A percentile compares a stretch with the other conserved stretches of the same genome.
Conservation (phyloP, 257 asterid species). For the Gynochthodes officinalis region DNA sequence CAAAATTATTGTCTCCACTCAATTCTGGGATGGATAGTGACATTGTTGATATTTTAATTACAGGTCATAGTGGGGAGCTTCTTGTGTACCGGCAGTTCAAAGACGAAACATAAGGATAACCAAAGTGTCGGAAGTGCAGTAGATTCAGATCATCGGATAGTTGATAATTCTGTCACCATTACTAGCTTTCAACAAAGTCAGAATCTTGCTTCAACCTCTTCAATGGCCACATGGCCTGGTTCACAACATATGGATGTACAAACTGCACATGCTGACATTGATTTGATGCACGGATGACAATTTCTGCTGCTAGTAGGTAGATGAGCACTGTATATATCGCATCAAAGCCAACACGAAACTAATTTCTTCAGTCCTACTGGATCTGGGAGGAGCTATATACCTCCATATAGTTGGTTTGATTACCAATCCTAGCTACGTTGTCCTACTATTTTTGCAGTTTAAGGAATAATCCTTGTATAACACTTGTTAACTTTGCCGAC, state of each 20-base stretch:
- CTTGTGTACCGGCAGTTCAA: slow-evolving; percentile 36
- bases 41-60: not conserved
- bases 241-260: slow-evolving; percentile 37
- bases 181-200: slow-evolving; percentile 45
- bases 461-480: slow-evolving; percentile 17
- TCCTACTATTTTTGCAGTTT: slow-evolving; percentile 22
- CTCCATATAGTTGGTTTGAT: slow-evolving; percentile 5
- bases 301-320: slow-evolving; percentile 25
- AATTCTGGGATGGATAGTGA: not conserved
- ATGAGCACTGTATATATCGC: slow-evolving; percentile 24
- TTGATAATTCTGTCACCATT: slow-evolving; percentile 29
- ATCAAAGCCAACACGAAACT: slow-evolving; percentile 22
- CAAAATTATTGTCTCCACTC: not conserved
- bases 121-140: slow-evolving; percentile 40
- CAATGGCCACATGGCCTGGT: slow-evolving; percentile 54
- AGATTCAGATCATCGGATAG: slow-evolving; percentile 34
- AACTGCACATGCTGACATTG: slow-evolving; percentile 38
- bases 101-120: slow-evolving; percentile 43
- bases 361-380: slow-evolving; percentile 21
- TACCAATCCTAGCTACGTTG: slow-evolving; percentile 11
- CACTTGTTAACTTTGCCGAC: slow-evolving; percentile 3
- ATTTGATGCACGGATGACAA: slow-evolving; percentile 36
- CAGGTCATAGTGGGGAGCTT: slow-evolving; percentile 79
- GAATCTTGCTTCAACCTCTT: slow-evolving; percentile 36
- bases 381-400: not conserved